A percentile compares a stretch with the other conserved stretches of the same genome.
phyloP scores from a whole-genome alignment of 2,329 filamentous ascomycete species.

The Nemania sp. region DNA sequence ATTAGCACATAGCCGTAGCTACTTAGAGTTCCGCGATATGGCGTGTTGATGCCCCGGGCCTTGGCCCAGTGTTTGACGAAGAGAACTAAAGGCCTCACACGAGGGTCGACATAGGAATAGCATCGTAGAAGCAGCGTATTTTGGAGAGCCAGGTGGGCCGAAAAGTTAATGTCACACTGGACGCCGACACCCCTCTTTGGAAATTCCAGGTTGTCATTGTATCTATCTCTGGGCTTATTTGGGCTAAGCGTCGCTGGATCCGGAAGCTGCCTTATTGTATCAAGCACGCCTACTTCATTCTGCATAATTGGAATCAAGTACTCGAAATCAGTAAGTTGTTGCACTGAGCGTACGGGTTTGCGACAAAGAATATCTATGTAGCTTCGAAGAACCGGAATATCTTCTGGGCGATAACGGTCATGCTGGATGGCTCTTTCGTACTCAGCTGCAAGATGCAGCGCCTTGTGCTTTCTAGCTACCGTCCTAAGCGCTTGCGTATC shows the following conservation, averaged over 20 bases:
- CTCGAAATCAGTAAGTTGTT: constrained; percentile 34
- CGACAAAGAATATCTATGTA: constrained; percentile 58
- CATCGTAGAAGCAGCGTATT: constrained; percentile 83
- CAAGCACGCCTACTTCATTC: constrained; percentile 43
- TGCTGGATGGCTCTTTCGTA: constrained; percentile 59
- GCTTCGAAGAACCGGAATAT: constrained; percentile 46
- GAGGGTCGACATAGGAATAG: constrained; percentile 78
- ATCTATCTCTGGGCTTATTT: constrained; percentile 58
- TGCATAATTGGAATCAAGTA: constrained; percentile 46
- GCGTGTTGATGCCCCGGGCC: constrained; percentile 80
- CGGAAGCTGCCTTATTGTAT: constrained; percentile 50
- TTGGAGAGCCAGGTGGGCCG: constrained; percentile 78
- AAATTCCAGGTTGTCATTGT: constrained; percentile 71
- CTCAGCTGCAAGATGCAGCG: constrained; percentile 59
- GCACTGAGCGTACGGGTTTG: constrained; percentile 38
- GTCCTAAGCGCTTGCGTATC: constrained; percentile 44
- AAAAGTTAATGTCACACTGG: constrained; percentile 91
- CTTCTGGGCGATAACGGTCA: constrained; percentile 48
- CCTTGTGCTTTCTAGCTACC: constrained; percentile 56
- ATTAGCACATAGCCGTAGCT: constrained; percentile 93
- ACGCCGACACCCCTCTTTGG: constrained; percentile 78
- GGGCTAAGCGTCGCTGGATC: constrained; percentile 56
- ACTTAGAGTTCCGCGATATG: constrained; percentile 83
- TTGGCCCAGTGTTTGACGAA: constrained; percentile 95
- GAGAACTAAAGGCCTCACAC: constrained; percentile 77